Conservation (phyloP, 2,329 filamentous ascomycete species). For the Balansia obtecta region DNA sequence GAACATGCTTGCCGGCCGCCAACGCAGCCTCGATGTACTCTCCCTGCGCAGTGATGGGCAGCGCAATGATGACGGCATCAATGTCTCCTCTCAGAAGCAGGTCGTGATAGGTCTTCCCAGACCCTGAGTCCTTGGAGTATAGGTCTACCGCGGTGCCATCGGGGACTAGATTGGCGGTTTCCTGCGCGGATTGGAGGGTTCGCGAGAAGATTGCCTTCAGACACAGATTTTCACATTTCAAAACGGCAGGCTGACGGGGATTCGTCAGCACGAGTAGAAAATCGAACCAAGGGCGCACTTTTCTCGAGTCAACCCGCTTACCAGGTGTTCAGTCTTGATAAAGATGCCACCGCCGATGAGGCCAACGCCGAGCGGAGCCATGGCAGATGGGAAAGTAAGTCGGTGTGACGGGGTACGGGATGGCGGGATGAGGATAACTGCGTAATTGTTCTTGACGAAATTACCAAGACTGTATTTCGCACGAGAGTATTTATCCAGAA, state of each 20-base stretch:
- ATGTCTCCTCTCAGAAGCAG: constrained; percentile 43
- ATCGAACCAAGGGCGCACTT: neutral
- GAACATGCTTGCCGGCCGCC: constrained; percentile 53
- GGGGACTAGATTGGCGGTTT: neutral
- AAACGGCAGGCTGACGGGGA: constrained; percentile 39
- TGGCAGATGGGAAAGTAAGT: no score
- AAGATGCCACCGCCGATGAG: constrained; percentile 54
- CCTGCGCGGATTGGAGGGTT: constrained; percentile 34
- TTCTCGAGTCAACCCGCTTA: constrained; percentile 18
- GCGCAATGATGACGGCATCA: constrained; percentile 39
- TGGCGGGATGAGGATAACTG: no score
- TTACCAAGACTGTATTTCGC: no score
- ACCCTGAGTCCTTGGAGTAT: constrained; percentile 41
- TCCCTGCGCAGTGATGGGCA: constrained; percentile 51
- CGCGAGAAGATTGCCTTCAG: constrained; percentile 58
- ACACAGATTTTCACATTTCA: constrained; percentile 32
- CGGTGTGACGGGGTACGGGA: no score
- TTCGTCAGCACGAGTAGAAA: neutral
- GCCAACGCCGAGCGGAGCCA: constrained; percentile 35
- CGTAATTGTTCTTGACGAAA: no score
- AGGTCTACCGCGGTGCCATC: constrained; percentile 25
- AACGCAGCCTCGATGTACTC: constrained; percentile 46
- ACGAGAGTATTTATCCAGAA: no score
- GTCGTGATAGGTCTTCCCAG: constrained; percentile 34
- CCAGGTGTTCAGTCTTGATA: constrained; percentile 32